Evolutionary conservation across 2,329 filamentous ascomycete species (phyloP), one percentile per base, ranked within the genome.

Genomic region (Hypoxylon rubiginosum): DNA sequence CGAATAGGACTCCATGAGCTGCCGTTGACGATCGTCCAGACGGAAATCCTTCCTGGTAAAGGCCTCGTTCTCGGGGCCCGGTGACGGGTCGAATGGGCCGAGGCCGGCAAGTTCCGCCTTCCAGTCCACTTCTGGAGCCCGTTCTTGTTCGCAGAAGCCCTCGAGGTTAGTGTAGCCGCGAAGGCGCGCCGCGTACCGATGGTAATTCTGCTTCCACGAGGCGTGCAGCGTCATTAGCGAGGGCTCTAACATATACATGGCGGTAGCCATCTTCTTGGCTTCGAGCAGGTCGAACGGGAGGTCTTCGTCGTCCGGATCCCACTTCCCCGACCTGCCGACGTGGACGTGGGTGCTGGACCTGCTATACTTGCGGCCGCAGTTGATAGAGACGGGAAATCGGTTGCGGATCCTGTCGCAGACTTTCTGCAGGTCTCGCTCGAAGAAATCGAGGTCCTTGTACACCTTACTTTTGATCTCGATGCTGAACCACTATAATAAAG

Each of bases 321-420:
- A 57, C 13, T 17, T 48, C 3, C 54, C 54, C 6, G 54, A 45
- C 30, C 43, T 48, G 8, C 54, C 54, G 46, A 57, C 54, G 30
- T 57, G 54, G 30, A 57, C 54, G 43, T 57, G 54, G n/a, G 43
- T 49, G 17, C 54, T 57, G 24, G 54, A n/a, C 19, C 30, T 48
- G 17, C 39, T 57, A 11, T n/a, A 39, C 21, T 9, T 24, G 9
- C 13, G 41, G 11, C 54, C 54, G 19, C 41, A 57, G 15, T 57
- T 57, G 19, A 57, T 26, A 8, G 54, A 57, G 21, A 57, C 54
- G 21, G 49, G 54, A 21, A 57, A 57, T 49, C 43, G 41, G 13
- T 43, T 13, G 30, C 54, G 54, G 24, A 57, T 57, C 28, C 54
- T 17, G 13, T 57, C 54, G 30, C 54, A 57, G 13, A 49, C 54